These are phyloP conservation scores for Backusella circina DNA, from an alignment of 192 early-diverging fungal genomes.

Conservation along the genomic window DNA sequence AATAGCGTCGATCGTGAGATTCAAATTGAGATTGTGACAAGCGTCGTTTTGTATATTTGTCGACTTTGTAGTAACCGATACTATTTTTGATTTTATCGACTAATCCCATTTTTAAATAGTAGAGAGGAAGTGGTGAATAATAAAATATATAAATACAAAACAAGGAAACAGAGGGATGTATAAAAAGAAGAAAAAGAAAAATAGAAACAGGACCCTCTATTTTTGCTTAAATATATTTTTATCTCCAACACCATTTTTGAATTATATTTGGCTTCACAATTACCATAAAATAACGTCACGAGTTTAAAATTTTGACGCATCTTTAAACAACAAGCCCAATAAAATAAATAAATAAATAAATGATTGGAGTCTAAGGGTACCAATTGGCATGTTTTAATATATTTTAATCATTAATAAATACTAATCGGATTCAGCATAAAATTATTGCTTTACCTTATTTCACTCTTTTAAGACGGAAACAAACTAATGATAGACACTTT, in stretches of 20 bases:
- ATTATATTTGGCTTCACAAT: no score
- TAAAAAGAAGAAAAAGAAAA: not conserved
- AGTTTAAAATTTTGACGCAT: no score
- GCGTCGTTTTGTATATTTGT: constrained; percentile 34
- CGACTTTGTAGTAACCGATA: constrained; percentile 16
- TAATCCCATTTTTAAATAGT: constrained; percentile 32
- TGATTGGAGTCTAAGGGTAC: no score
- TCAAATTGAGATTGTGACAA: constrained; percentile 25
- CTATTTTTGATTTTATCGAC: constrained; percentile 15
- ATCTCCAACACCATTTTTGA: not conserved
- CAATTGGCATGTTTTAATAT: no score
- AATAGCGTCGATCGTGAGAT: constrained; percentile 19
- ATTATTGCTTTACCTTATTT: no score
- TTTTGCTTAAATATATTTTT: not conserved
- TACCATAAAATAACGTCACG: no score
- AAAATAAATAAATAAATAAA: no score
- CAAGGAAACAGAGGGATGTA: not conserved
- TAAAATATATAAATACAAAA: not conserved
- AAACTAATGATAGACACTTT: no score
- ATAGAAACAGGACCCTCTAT: not conserved
- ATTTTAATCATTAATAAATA: no score
- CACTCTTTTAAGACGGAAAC: no score
- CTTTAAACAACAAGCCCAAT: no score
- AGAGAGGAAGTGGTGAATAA: not conserved
- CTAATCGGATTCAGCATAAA: no score